Evolutionary conservation across 306 rosid genomes (phyloP), one percentile per base, ranked within the genome.

Genomic region (Sindora glabra): DNA sequence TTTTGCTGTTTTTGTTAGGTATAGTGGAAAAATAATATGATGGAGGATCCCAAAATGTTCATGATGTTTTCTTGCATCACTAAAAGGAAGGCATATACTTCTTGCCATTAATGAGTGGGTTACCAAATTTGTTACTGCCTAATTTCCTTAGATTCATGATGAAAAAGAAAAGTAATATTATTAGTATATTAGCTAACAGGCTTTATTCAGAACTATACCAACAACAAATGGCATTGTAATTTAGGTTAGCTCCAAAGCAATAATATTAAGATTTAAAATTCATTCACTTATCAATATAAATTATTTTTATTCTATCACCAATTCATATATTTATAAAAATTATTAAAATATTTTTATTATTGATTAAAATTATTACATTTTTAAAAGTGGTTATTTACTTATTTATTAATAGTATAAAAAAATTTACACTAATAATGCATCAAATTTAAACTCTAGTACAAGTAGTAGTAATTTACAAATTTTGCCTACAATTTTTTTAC

Each of bases 191-290:
- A 44, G 51, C 77, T 82, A 72, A 62, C 58, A 65, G 79, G 19
- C 56, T 53, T 30, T 10, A 15, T 13, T 6, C 18, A 21, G 24
- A 71, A 40, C n/a, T 32, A 66, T 48, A 34, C 55, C 76, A 72
- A 80, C 49, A 45, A 61, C 32, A 25, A 26, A 47, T 47, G 39
- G 56, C 24, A 18, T 8, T 8, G 44, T 64, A 2, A 6, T 33
- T 78, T 78, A 61, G 59, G 65, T 64, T 73, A 27, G 19, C 42
- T 59, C 52, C 46, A 60, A 73, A 69, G 76, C 76, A 73, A 70
- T 25, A 44, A 18, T n/a, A n/a, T n/a, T n/a, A n/a, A n/a, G n/a
- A n/a, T n/a, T n/a, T n/a, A n/a, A n/a, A n/a, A n/a, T n/a, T n/a
- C n/a, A n/a, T n/a, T n/a, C n/a, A n/a, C n/a, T n/a, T n/a, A n/a